Evolutionary conservation across 306 rosid genomes (phyloP), one percentile per base, ranked within the genome.

Genomic region (Citrullus amarus): DNA sequence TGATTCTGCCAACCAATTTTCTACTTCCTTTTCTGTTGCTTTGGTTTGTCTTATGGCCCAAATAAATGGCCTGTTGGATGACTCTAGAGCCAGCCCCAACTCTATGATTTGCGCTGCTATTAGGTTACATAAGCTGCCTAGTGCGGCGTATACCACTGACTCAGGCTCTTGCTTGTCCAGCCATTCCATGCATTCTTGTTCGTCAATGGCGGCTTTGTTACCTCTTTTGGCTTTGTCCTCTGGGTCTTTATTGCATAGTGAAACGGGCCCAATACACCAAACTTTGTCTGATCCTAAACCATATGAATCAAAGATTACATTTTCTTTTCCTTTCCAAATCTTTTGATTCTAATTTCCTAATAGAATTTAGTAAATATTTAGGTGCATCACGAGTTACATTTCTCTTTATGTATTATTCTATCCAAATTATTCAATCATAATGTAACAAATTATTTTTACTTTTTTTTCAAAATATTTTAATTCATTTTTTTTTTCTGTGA

Each of bases 191-290:
- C 79, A 75, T 9, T 70, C 36, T 6, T 79, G 15, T 50, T 81
- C 91, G 43, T 85, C 83, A 38, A 80, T 70, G 25, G 87, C 38
- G 8, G 66, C 70, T 32, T 79, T 82, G 50, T 86, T 78, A 16
- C 97, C 96, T 82, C 96, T 85, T 56, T 81, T 77, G 50, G 82
- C 87, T 83, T 82, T 90, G 51, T 90, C 93, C 48, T 79, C 50
- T 69, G 69, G 41, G 70, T 85, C 80, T 56, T 79, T 78, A 81
- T 90, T 88, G 82, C 78, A 78, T 0, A 83, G 28, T 1, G 81
- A 83, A 78, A 68, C 88, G 0, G 86, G 88, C 6, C 88, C 88
- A 18, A 51, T 61, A 28, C 88, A 90, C 97, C 97, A 92, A n/a
- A 84, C 77, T 78, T 87, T 88, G 20, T 57, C 85, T 2, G 41